Conservation (phyloP, 2,329 filamentous ascomycete genomes). For the Alternaria gansuensis region DNA sequence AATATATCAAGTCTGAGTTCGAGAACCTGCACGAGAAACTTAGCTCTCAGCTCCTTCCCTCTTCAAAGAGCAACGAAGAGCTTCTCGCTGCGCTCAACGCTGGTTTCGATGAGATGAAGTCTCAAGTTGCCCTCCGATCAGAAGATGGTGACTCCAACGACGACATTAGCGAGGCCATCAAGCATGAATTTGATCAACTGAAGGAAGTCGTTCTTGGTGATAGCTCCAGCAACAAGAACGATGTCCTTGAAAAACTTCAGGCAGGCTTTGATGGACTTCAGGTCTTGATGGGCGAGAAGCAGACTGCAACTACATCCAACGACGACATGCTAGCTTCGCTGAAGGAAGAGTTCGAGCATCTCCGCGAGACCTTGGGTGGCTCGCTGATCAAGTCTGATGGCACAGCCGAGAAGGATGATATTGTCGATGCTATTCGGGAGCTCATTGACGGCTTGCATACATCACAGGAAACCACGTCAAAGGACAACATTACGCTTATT, state of each 20-base stretch:
- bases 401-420: constrained; percentile 67
- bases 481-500: constrained; percentile 54
- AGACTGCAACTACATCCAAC: constrained; percentile 42
- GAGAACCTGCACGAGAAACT: constrained; percentile 68
- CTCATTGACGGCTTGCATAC: constrained; percentile 56
- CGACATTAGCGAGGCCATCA: constrained; percentile 73
- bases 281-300: constrained; percentile 53
- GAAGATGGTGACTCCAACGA: constrained; percentile 53
- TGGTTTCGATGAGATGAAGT: constrained; percentile 55
- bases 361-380: constrained; percentile 66
- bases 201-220: constrained; percentile 76
- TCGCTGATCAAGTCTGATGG: constrained; percentile 60
- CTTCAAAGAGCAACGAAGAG: constrained; percentile 49
- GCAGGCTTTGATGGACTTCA: constrained; percentile 60
- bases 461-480: constrained; percentile 54
- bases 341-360: constrained; percentile 68
- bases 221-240: constrained; percentile 65
- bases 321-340: constrained; percentile 61
- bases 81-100: constrained; percentile 52
- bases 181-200: constrained; percentile 82
- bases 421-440: constrained; percentile 71
- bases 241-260: constrained; percentile 68
- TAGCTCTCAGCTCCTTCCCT: constrained; percentile 56
- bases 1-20: constrained; percentile 65
- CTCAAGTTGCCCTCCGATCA: constrained; percentile 50